Conservation (phyloP, 352 stramenopile species). For the Thalassiosira exigua region DNA sequence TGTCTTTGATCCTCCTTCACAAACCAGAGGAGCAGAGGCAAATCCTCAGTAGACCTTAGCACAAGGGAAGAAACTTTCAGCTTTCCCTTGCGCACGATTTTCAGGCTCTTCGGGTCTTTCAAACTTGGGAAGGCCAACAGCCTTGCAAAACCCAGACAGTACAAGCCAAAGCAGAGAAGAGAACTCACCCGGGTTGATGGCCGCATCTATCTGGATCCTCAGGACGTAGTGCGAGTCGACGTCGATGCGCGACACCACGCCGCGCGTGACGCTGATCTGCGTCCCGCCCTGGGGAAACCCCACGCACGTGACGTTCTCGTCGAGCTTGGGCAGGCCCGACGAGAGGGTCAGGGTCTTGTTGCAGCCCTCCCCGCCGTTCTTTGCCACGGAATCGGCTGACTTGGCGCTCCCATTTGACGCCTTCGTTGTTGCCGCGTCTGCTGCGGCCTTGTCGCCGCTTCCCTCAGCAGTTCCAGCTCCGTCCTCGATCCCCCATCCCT, state of each 20-base stretch:
- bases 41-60: no score
- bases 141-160: no score
- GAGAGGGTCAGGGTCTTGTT: constrained; percentile 26
- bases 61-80: no score
- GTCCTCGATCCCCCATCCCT: no score
- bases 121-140: no score
- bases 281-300: constrained; percentile 75
- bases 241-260: constrained; percentile 78
- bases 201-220: constrained; percentile 92
- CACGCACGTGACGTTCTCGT: constrained; percentile 62
- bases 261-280: constrained; percentile 73
- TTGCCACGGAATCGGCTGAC: background rate
- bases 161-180: constrained; percentile 82
- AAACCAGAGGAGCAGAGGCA: no score
- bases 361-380: background rate
- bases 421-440: background rate
- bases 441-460: background rate
- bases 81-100: no score
- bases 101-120: no score
- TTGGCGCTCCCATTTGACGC: background rate
- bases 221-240: constrained; percentile 65
- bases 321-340: constrained; percentile 36
- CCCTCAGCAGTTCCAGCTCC: no score
- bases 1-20: no score
- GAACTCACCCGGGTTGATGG: constrained; percentile 89